phyloP scores from a whole-genome alignment of 1,139 yeast species.

The Lodderomyces beijingensis region DNA sequence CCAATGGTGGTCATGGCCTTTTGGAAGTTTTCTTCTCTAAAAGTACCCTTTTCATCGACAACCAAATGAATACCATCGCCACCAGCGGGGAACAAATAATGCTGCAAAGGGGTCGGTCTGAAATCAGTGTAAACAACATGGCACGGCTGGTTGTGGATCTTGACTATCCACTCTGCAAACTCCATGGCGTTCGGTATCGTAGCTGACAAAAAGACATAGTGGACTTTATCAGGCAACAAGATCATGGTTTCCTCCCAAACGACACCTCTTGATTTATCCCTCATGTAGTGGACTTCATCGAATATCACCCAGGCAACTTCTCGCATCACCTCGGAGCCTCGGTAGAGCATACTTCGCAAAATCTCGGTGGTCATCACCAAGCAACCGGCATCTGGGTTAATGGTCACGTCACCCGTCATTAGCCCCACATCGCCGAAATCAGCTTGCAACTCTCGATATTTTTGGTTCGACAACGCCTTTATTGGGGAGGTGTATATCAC shows the following conservation, averaged over 20 bases:
- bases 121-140: slow-evolving; percentile 98
- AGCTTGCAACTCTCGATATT: slow-evolving; percentile 86
- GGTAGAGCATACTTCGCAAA: slow-evolving; percentile 83
- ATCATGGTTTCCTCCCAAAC: slow-evolving; percentile 99
- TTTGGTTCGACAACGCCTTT: slow-evolving; percentile 94
- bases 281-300: slow-evolving; percentile 95
- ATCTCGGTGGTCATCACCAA: slow-evolving; percentile 97
- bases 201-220: slow-evolving; percentile 83
- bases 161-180: slow-evolving; percentile 98
- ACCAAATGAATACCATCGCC: slow-evolving; percentile 97
- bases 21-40: slow-evolving; percentile 96
- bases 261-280: slow-evolving; percentile 95
- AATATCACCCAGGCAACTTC: slow-evolving; percentile 97
- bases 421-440: slow-evolving; percentile 96
- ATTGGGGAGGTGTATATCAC: slow-evolving; percentile 97
- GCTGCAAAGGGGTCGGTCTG: slow-evolving; percentile 98
- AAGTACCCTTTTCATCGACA: slow-evolving; percentile 94
- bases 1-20: slow-evolving; percentile 95
- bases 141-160: slow-evolving; percentile 92
- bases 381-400: slow-evolving; percentile 95
- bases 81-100: slow-evolving; percentile 92
- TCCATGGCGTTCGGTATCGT: slow-evolving; percentile 98
- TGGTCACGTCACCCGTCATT: slow-evolving; percentile 97
- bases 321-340: slow-evolving; percentile 93
- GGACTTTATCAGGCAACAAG: slow-evolving; percentile 90